Base-by-base conservation (phyloP, 2,329 filamentous ascomycete species). In the Calonectria crousiana region DNA sequence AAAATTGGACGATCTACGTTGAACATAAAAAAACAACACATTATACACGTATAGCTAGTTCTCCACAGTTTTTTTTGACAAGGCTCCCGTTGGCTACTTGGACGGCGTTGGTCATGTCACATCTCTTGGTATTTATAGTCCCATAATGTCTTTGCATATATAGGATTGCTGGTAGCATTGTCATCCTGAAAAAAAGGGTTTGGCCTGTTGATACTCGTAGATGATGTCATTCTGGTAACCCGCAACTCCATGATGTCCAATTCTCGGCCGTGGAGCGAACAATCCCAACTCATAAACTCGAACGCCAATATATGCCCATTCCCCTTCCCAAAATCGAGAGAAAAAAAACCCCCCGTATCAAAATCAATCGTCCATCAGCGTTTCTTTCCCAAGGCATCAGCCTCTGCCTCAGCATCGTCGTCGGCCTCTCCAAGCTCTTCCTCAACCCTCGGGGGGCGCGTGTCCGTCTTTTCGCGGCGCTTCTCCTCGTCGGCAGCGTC, bases 391-490 rank as follows among this genome's bases (percentile, higher is more conserved):
- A 86, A 52, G 4, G 84, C 83, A 81, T 86, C 84, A n/a, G 82
- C 81, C 79, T 87, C 82, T 3, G 82, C 87, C 78, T 87, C 81
- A 32, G 81, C 83, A 80, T 90, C 89, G 78, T 90, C 89, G 76
- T 90, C 89, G 3, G 83, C 88, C 78, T 89, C 89, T 5, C 88
- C 88, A 65, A 90, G 76, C 76, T 89, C 89, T 83, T 90, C 88
- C 77, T 90, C 89, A 9, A 84, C 85, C 56, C 78, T 82, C 67
- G 60, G 80, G 51, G 76, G 76, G 73, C 81, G 78, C 5, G 75
- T 69, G 51, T 80, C 80, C 0, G 68, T 49, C 76, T 84, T 84
- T 30, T 84, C 83, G 66, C 80, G 81, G 73, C 77, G 83, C 79
- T 86, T 85, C 67, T 85, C 85, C 77, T 87, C 86, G 36, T 87